Conservation (phyloP, 805 yeast species). For the Pichia membranifaciens region DNA sequence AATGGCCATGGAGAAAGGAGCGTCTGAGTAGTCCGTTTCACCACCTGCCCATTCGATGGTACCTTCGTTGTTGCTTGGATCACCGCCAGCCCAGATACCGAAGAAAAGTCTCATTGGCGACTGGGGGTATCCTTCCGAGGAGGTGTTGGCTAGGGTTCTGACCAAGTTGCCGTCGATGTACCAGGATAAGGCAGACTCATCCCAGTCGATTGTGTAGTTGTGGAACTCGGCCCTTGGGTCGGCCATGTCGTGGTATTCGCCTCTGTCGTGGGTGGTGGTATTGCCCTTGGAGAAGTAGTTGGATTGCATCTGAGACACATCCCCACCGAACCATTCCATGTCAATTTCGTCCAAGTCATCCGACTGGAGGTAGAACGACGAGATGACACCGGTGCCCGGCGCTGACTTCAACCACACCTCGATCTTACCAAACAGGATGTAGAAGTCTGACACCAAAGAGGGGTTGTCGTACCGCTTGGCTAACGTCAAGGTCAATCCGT, state of each 20-base stretch:
- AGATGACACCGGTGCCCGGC: conserved; percentile 70
- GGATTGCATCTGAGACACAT: conserved; percentile 65
- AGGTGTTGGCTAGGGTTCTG: conserved; percentile 52
- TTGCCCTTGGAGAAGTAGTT: conserved; percentile 80
- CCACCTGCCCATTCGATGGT: conserved; percentile 87
- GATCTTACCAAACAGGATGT: conserved; percentile 83
- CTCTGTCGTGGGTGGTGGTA: conserved; percentile 73
- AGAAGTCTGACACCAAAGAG: conserved; percentile 66
- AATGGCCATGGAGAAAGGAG: conserved; percentile 66
- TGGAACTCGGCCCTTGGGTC: conserved; percentile 57
- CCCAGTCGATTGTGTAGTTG: conserved; percentile 85
- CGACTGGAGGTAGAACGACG: conserved; percentile 72
- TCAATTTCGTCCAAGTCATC: conserved; percentile 91
- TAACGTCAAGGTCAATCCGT: conserved; percentile 61
- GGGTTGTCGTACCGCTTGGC: conserved; percentile 70
- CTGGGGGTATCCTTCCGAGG: conserved; percentile 77
- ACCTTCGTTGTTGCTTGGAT: conserved; percentile 54
- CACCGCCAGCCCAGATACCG: conserved; percentile 85
- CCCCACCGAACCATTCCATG: conserved; percentile 82
- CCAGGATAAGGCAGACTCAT: conserved; percentile 59
- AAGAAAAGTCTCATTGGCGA: conserved; percentile 65
- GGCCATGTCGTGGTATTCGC: conserved; percentile 56
- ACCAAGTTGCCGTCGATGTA: conserved; percentile 62
- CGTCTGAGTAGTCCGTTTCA: conserved; percentile 52
- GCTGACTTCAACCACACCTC: conserved; percentile 71